Conservation (phyloP, 352 stramenopile genomes). For the Phytophthora nicotianae region DNA sequence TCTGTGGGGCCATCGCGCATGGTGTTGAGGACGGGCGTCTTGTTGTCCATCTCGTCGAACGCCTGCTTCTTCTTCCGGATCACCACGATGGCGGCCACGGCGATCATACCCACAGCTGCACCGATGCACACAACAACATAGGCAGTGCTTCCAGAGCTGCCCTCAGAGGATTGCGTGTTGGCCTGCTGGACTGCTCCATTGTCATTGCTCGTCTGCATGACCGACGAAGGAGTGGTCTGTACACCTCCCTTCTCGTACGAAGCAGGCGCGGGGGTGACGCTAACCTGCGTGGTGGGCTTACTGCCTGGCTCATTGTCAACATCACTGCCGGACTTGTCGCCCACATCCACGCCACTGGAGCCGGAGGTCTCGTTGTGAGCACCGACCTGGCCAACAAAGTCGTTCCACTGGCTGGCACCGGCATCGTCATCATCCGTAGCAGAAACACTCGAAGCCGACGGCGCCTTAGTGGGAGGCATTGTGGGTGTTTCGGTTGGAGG, state of each 20-base stretch:
- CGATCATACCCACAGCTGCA: conserved; percentile 34
- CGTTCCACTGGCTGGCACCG: conserved; percentile 25
- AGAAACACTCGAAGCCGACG: conserved; percentile 19
- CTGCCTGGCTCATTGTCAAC: conserved; percentile 8
- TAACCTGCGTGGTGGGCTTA: conserved; percentile 3
- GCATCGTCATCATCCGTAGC: conserved; percentile 15
- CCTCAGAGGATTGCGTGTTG: conserved; percentile 32
- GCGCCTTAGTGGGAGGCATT: conserved; percentile 10
- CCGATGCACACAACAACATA: conserved; percentile 29
- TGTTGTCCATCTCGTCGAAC: conserved; percentile 64
- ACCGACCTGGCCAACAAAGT: conserved; percentile 29
- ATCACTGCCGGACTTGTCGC: conserved; percentile 19
- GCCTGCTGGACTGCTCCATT: conserved; percentile 28
- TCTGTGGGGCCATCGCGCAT: conserved; percentile 21
- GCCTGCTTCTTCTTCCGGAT: conserved; percentile 64
- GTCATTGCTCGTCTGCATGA: conserved; percentile 19
- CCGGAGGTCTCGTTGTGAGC: conserved; percentile 22
- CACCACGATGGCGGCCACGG: conserved; percentile 46
- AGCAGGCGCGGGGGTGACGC: conserved; percentile 7
- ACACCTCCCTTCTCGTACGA: conserved; percentile 22
- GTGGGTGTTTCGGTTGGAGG: conserved; percentile 22
- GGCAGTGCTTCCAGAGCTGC: background rate
- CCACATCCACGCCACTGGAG: conserved; percentile 22
- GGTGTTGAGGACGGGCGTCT: conserved; percentile 44
- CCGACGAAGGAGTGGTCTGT: conserved; percentile 9